These are phyloP conservation scores for Calendula officinalis DNA, from an alignment of 129 eudicot genomes.

Conservation along the genomic window DNA sequence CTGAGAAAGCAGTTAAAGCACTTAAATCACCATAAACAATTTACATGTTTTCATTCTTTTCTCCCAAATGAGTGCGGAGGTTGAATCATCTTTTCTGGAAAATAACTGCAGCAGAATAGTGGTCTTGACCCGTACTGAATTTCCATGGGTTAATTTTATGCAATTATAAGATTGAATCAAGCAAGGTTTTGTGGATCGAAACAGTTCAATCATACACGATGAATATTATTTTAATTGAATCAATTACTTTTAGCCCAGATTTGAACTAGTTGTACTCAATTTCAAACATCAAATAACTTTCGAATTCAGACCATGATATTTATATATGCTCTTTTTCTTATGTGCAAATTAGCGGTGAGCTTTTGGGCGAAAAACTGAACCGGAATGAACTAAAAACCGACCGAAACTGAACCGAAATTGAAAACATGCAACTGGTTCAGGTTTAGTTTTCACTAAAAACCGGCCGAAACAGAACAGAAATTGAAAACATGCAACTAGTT, in stretches of 20 bases:
- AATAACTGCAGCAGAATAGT: conserved; percentile 19
- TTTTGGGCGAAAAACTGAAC: no score
- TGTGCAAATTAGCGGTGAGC: no score
- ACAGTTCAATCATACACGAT: neutral
- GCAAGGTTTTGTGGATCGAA: neutral
- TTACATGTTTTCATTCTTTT: neutral
- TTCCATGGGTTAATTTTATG: neutral
- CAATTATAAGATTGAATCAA: conserved; percentile 6
- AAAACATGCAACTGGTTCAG: no score
- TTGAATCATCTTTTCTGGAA: conserved; percentile 5
- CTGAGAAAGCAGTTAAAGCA: conserved; percentile 91
- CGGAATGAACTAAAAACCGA: no score
- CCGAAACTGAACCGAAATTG: no score
- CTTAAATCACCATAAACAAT: conserved; percentile 21
- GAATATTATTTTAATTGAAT: no score
- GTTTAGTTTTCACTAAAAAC: no score
- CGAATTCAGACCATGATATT: neutral
- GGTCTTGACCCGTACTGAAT: conserved; percentile 8
- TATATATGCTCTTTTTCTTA: conserved; percentile 30
- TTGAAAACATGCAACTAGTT: no score
- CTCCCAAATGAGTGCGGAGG: conserved; percentile 18
- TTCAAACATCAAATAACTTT: no score
- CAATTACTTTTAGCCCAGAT: no score
- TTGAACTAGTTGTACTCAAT: no score
- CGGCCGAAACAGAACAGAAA: no score